Base-by-base conservation (phyloP, 768 basidiomycete species). In the Tulasnella sp. region DNA sequence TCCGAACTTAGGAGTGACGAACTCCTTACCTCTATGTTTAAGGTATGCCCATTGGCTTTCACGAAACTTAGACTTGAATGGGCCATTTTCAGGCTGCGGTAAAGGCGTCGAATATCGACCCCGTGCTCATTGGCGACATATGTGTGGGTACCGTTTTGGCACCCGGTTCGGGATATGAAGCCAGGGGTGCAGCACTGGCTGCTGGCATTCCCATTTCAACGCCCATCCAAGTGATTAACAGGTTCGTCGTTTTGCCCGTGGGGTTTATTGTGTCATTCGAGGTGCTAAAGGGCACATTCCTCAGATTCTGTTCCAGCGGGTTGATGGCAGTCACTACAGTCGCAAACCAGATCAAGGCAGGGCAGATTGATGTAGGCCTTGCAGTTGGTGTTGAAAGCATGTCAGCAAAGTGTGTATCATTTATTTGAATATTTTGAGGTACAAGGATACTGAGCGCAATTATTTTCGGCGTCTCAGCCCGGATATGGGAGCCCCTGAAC, bases 251-350 rank as follows among this genome's bases (percentile, higher is more conserved):
- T 23, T 23, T 5, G 17, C 34, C 17, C 7, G 6, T 27, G n/a
- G 6, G 23, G 34, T 6, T 43, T 6, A 9, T 6, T 49, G 48
- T 12, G 48, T 31, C 21, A 6, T 27, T 49, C 6, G 17, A 6
- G 9, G 9, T 43, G 27, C 17, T 25, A 25, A 43, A 17, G 32
- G 6, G 31, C 17, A 39, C 14, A 4, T 19, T n/a, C 23, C 42
- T 27, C 17, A 57, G 55, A 23, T 86, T 87, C 67, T 91, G 87
- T 65, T 86, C 86, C 2, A 84, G 81, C 59, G 87, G 86, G 23
- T 77, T 91, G n/a, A 86, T 89, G 83, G 84, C 88, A 11, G 74
- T 83, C 29, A 84, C 83, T 8, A 75, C 76, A 29, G 80, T 90
- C 56, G 77, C 84, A 19, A 89, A 88, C 67, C 79, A 84, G 64